Percentiles rank a stretch among this genome's conserved stretches.
Evolutionary conservation across 495 filamentous ascomycete genomes (phyloP).

Genomic region (Talaromyces ruber): DNA sequence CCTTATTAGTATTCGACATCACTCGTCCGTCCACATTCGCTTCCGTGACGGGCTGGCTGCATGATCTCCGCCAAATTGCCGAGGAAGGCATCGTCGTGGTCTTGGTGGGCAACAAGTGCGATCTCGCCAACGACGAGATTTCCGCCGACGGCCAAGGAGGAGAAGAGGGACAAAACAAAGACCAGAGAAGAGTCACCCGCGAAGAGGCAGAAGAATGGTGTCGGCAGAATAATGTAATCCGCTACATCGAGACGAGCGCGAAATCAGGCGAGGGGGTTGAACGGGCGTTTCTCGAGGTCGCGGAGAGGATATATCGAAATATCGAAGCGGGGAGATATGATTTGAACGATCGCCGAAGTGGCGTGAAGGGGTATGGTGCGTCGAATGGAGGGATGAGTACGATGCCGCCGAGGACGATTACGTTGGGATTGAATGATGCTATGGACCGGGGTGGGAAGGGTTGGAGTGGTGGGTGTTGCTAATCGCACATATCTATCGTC

Average conservation of each 20-base stretch:
- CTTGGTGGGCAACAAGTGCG: slow-evolving; percentile 89
- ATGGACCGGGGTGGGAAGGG: slow-evolving; percentile 38
- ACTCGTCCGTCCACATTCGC: slow-evolving; percentile 74
- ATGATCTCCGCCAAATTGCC: slow-evolving; percentile 85
- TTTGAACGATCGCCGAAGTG: slow-evolving; percentile 83
- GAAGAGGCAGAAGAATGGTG: slow-evolving; percentile 88
- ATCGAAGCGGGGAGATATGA: slow-evolving; percentile 91
- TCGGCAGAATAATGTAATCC: slow-evolving; percentile 65
- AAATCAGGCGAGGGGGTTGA: slow-evolving; percentile 93
- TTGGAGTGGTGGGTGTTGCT: slow-evolving; percentile 42
- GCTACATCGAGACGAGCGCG: slow-evolving; percentile 92
- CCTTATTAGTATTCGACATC: slow-evolving; percentile 92
- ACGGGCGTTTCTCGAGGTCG: slow-evolving; percentile 83
- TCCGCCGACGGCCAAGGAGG: neutral
- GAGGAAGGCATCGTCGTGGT: slow-evolving; percentile 91
- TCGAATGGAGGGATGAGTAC: slow-evolving; percentile 32
- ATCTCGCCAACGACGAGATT: slow-evolving; percentile 50
- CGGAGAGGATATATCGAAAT: slow-evolving; percentile 89
- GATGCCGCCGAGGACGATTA: slow-evolving; percentile 41
- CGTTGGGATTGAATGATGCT: slow-evolving; percentile 48
- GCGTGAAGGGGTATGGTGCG: slow-evolving; percentile 73
- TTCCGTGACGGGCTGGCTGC: slow-evolving; percentile 82
- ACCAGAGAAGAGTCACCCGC: slow-evolving; percentile 66
- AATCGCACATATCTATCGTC: neutral
- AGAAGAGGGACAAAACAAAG: slow-evolving; percentile 28